Evolutionary conservation across 169 alveolate genomes (phyloP), one percentile per base, ranked within the genome.

Genomic region (Plasmodium vivax): DNA sequence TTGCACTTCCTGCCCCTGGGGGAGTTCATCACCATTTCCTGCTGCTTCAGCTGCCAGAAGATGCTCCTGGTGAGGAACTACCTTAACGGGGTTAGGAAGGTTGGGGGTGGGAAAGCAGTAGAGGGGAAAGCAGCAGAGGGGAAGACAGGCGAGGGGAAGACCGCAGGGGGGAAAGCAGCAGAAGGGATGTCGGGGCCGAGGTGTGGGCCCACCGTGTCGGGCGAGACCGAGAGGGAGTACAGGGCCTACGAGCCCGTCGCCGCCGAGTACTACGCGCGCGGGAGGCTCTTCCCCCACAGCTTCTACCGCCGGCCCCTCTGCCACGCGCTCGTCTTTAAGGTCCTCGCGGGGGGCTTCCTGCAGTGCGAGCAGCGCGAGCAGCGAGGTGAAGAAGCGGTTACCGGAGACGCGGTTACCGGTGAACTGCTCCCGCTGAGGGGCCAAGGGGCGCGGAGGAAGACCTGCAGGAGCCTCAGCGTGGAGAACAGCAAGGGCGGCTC

Each of bases 1-100:
- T 68, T 88, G 32, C 94, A 88, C 79, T 47, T 34, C 72, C 80
- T 88, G 27, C 90, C 94, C 0, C 34, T 88, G 10, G 10, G 45
- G 4, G 94, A 88, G 32, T 88, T 88, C 82, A 88, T 88, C 56
- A 88, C 94, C 19, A 88, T 88, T 30, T 88, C 90, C 9, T 88
- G 94, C 32, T 23, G 90, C 82, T 88, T 88, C 56, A 68, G 83
- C 34, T 88, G 94, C 14, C 94, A 88, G 72, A 88, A 88, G 51
- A n/a, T 79, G 47, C 10, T 88, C 16, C n/a, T 79, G n/a, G 71
- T 88, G 30, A 79, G 47, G 38, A 88, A 73, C 43, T 88, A 79
- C 6, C 71, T 56, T 19, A 72, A 77, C 2, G 19, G 58, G 54
- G 43, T 79, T 16, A 88, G 81, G 54, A 88, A 23, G 0, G 27